Evolutionary conservation across 371 early-diverging fungal species (phyloP), one percentile per base, ranked within the genome.

Genomic region (Basidiobolus meristosporus): DNA sequence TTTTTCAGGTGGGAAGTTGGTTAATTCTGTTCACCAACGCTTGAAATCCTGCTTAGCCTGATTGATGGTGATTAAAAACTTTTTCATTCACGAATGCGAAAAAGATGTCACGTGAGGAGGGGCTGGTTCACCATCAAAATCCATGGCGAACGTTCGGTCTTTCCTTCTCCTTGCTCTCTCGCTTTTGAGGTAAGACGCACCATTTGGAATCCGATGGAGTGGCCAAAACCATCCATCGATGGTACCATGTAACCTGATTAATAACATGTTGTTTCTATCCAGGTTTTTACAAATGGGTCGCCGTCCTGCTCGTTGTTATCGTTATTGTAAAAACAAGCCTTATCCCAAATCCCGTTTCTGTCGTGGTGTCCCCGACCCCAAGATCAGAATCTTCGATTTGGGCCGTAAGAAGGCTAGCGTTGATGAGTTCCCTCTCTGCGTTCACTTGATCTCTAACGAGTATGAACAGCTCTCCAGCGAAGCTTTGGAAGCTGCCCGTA

Each of bases 291-390:
- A 54, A 48, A 91, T 95, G 96, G 96, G 93, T 90, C 92, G 97
- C 48, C 92, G 97, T 88, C 97, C 97, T 50, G 95, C 96, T 69
- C 86, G 92, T 55, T 96, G 96, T 74, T 96, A 95, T 73, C 80
- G 92, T 64, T 98, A 98, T 76, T 92, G 98, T 69, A 98, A 96
- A 73, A 98, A 98, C 88, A 99, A 99, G 85, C 98, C 99, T 52
- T 99, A 99, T 71, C 98, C 98, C 56, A 99, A 99, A 82, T 92
- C 93, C 47, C 85, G 98, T 54, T 99, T 86, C 86, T 85, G 87
- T 73, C 95, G 99, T 77, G 99, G 98, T 90, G 98, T 98, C 55
- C 99, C 99, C 40, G 89, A 96, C 72, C 79, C 98, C 63, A 99
- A 99, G 86, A 84, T 99, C 62, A 69, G 92, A 51, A 98, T 98